Conservation (phyloP, 1,139 yeast genomes). For the Geotrichum macrosporum region DNA sequence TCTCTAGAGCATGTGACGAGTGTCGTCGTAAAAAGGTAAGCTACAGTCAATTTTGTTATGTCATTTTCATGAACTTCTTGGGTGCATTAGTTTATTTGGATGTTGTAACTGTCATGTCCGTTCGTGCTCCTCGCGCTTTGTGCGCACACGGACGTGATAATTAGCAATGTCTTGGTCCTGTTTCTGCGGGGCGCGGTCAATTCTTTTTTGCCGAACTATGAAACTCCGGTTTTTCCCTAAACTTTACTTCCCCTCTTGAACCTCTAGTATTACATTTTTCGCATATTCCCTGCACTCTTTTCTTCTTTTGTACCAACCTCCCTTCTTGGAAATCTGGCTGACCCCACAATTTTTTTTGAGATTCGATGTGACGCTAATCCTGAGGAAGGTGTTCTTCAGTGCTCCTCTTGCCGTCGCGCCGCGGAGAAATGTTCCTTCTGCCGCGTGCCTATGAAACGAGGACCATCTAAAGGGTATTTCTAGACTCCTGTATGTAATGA, state of each 20-base stretch:
- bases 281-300: not conserved
- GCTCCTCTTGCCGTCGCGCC: constrained; percentile 40
- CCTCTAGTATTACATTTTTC: not conserved
- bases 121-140: no score
- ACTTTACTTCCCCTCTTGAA: not conserved
- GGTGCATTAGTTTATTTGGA: no score
- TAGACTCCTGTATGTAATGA: no score
- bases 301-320: not conserved
- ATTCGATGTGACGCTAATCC: constrained; percentile 41
- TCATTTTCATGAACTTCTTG: no score
- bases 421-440: constrained; percentile 42
- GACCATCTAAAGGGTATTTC: constrained; percentile 38
- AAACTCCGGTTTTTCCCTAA: not conserved
- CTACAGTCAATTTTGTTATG: not conserved
- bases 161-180: no score
- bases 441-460: constrained; percentile 43
- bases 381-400: constrained; percentile 32
- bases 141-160: no score
- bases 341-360: constrained; percentile 24
- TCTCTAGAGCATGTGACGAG: constrained; percentile 45
- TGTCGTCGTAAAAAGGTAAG: constrained; percentile 20
- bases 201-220: no score
- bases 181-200: no score
- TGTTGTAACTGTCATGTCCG: no score
- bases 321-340: constrained; percentile 2